Percentiles rank a stretch among this genome's conserved stretches.
phyloP scores from a whole-genome alignment of 2,329 filamentous ascomycete species.

The Diaporthe citrichinensis region DNA sequence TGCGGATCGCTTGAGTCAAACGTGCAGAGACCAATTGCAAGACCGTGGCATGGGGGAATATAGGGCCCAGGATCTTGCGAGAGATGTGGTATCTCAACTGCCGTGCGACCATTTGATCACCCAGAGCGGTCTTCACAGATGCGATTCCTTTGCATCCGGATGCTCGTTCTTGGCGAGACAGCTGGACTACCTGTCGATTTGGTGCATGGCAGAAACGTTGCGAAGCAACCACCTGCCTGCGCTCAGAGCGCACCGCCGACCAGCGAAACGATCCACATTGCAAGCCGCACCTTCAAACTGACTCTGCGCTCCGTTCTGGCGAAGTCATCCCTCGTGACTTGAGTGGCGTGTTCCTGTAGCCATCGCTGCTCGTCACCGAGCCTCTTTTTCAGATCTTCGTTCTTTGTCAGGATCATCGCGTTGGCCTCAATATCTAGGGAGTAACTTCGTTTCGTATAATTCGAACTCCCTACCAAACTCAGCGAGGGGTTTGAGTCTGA shows the following conservation, averaged over 20 bases:
- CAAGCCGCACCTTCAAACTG: constrained; percentile 84
- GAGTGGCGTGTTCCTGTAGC: constrained; percentile 80
- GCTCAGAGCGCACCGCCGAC: constrained; percentile 87
- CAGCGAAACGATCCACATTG: constrained; percentile 93
- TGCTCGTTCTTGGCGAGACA: background rate
- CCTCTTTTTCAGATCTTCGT: constrained; percentile 78
- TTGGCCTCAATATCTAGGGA: constrained; percentile 92
- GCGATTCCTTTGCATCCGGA: too few species aligned
- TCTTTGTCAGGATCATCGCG: constrained; percentile 85
- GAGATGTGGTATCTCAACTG: background rate
- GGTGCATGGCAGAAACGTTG: background rate
- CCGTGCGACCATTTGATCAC: background rate
- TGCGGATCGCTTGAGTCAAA: too few species aligned
- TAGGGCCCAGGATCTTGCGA: too few species aligned
- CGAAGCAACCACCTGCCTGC: background rate
- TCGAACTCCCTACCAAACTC: constrained; percentile 90
- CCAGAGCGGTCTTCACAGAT: background rate
- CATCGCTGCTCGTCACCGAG: constrained; percentile 86
- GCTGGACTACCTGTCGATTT: background rate
- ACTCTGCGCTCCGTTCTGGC: constrained; percentile 86
- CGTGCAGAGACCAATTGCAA: too few species aligned
- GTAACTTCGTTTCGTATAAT: constrained; percentile 96
- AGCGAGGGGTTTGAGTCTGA: constrained; percentile 77
- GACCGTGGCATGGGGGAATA: too few species aligned
- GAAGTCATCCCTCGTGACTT: constrained; percentile 83